Evolutionary conservation across 495 filamentous ascomycete genomes (phyloP), one percentile per base, ranked within the genome.

Genomic region (Aspergillus asperescens): DNA sequence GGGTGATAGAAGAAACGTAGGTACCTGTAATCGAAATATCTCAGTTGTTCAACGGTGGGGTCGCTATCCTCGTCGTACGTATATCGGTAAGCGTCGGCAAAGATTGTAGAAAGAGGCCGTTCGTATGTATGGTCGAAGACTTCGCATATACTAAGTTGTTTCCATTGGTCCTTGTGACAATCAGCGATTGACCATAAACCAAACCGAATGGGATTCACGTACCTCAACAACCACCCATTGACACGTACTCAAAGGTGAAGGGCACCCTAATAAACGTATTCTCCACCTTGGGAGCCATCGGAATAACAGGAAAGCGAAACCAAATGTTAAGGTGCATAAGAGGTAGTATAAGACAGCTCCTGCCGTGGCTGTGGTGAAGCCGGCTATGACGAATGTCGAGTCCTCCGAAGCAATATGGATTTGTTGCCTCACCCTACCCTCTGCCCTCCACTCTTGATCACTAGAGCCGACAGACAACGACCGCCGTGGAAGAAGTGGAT

Each of bases 391-490:
- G 56, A 95, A 87, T 0, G 89, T 95, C 46, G 97, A 74, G 64
- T 99, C 93, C 70, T 99, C 93, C 28, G 87, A 93, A 25, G 81
- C 73, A 66, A 99, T 91, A 63, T 96, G 89, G 10, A 96, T 78
- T 68, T 95, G 96, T 61, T 99, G 93, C 58, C 79, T 92, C 34
- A 74, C 68, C 34, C 87, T 76, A 45, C 78, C 76, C 0, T 76
- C 78, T 22, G 64, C 55, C 22, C 76, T 77, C 59, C 76, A 75
- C n/a, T 77, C 76, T 53, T 82, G 84, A 3, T 68, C 67, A 55
- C 81, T 78, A 15, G 77, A 81, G 48, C 70, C 74, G 10, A 64
- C 58, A 9, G 88, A 85, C 25, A 84, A 59, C 59, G 48, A 52
- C 6, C 73, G 69, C 51, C 81, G 78, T 69, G 83, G 69, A 16